Evolutionary conservation across 352 stramenopile genomes (phyloP).

Genomic region (Phytophthora litchii): DNA sequence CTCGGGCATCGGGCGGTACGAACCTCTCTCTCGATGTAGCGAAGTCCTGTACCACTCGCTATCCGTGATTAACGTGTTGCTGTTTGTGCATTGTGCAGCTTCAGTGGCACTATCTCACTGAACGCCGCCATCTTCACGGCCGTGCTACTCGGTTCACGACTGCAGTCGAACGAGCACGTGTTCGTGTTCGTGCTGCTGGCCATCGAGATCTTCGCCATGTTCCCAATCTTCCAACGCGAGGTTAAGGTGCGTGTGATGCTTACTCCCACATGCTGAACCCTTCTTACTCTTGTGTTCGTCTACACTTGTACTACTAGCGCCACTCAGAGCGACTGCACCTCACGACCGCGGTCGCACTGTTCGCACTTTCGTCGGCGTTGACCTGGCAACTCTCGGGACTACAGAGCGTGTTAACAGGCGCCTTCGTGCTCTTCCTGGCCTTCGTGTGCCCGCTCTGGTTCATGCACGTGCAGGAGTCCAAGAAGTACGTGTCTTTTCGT

Average conservation of each 20-base stretch:
- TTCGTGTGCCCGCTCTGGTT: conserved; percentile 91
- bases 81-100: conserved; percentile 42
- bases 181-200: conserved; percentile 92
- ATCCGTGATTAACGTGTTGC: conserved; percentile 6
- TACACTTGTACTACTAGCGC: conserved; percentile 31
- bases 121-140: conserved; percentile 93
- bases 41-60: background rate
- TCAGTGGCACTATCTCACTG: conserved; percentile 90
- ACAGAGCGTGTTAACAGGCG: conserved; percentile 64
- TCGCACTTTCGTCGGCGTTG: conserved; percentile 70
- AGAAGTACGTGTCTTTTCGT: conserved; percentile 74
- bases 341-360: conserved; percentile 68
- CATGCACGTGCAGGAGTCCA: conserved; percentile 91
- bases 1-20: conserved; percentile 72
- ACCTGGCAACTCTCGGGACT: conserved; percentile 77
- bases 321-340: conserved; percentile 75
- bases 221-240: conserved; percentile 86
- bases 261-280: no score
- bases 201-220: conserved; percentile 91
- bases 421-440: conserved; percentile 81
- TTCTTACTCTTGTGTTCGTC: conserved; percentile 5
- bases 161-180: conserved; percentile 92
- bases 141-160: conserved; percentile 89
- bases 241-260: conserved; percentile 63
- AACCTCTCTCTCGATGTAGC: conserved; percentile 1